phyloP scores from a whole-genome alignment of 2,329 filamentous ascomycete genomes.

The Knoxdaviesia capensis region DNA sequence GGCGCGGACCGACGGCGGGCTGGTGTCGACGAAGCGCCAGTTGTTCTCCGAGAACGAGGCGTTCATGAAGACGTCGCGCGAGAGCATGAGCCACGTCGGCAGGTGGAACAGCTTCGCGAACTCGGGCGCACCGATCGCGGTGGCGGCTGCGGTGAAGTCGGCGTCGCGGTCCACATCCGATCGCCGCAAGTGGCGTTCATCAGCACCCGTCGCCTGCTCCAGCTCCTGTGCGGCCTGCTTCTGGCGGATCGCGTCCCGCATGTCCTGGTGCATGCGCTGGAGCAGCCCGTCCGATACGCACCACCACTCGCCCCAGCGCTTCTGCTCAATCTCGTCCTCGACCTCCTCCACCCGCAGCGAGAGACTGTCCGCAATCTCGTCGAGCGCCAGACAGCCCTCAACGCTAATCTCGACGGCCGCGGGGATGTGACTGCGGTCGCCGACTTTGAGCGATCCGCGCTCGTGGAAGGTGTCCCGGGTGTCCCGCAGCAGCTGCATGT shows the following conservation, averaged over 20 bases:
- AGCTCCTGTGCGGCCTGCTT: conserved; percentile 13
- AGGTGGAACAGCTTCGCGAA: conserved; percentile 38
- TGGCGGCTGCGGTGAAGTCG: not conserved
- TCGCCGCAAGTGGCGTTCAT: not conserved
- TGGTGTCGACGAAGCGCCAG: conserved; percentile 42
- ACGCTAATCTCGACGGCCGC: conserved; percentile 53
- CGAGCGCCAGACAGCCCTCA: conserved; percentile 44
- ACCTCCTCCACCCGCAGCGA: conserved; percentile 40
- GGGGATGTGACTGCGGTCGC: conserved; percentile 30
- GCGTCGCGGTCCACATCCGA: not conserved
- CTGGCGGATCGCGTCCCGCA: conserved; percentile 8
- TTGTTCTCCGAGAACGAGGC: conserved; percentile 37
- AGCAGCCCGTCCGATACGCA: conserved; percentile 21
- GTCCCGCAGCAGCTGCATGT: conserved; percentile 41
- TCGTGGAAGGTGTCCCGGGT: conserved; percentile 20
- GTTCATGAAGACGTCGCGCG: conserved; percentile 59
- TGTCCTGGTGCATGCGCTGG: too few species aligned
- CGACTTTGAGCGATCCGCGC: conserved; percentile 4
- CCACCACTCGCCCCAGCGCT: conserved; percentile 45
- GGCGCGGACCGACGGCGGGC: conserved; percentile 48
- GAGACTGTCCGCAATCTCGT: conserved; percentile 47
- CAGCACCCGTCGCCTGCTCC: conserved; percentile 5
- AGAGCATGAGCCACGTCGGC: conserved; percentile 40
- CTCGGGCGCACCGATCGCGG: too few species aligned
- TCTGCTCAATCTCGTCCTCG: conserved; percentile 38